These are phyloP conservation scores for Chlamydomonas applanata DNA, from an alignment of 139 green algal genomes.

Conservation along the genomic window DNA sequence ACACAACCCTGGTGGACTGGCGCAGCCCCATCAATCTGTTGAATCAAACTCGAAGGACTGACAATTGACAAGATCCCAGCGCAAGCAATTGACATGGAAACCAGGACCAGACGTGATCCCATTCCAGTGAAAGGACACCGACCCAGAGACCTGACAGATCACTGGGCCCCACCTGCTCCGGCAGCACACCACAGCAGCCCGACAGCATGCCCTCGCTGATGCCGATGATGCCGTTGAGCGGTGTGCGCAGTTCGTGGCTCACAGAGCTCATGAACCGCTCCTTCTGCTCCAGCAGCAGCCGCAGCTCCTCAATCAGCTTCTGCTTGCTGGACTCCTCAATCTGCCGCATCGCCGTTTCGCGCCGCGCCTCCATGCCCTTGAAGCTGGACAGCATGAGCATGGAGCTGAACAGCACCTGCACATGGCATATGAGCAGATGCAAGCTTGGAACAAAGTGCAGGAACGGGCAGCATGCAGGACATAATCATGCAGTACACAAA, in stretches of 20 bases:
- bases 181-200: slow-evolving; percentile 42
- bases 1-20: too few species aligned
- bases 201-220: slow-evolving; percentile 51
- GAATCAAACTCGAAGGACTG: too few species aligned
- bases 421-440: not conserved
- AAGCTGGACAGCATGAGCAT: slow-evolving; percentile 52
- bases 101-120: too few species aligned
- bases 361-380: slow-evolving; percentile 43
- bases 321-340: slow-evolving; percentile 41
- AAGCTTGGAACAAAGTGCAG: not conserved
- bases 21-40: too few species aligned
- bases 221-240: slow-evolving; percentile 70
- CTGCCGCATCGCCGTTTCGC: slow-evolving; percentile 42
- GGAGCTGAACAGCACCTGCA: slow-evolving; percentile 46
- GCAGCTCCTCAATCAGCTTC: slow-evolving; percentile 54
- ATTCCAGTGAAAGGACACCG: too few species aligned
- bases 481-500: not conserved
- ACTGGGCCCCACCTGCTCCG: slow-evolving; percentile 21
- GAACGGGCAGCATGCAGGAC: not conserved
- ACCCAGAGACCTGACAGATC: too few species aligned
- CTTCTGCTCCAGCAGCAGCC: slow-evolving; percentile 65
- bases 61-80: too few species aligned
- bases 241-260: slow-evolving; percentile 63
- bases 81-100: too few species aligned
- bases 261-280: slow-evolving; percentile 64